Percentiles rank a stretch among this genome's conserved stretches.
phyloP scores from a whole-genome alignment of 2,329 filamentous ascomycete genomes.

The Coleophoma crateriformis region DNA sequence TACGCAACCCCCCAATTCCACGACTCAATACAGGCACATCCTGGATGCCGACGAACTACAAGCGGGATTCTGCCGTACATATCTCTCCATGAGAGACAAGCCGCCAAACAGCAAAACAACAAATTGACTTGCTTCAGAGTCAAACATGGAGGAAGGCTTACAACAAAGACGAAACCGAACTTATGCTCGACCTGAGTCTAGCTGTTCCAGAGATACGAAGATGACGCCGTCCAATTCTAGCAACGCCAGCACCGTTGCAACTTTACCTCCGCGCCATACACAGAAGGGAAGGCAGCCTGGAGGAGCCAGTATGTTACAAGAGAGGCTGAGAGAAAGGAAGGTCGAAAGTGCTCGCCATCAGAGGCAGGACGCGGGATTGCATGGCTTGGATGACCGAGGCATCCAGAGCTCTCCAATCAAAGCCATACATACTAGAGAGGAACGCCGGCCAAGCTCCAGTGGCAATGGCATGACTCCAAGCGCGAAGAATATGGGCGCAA shows the following conservation, averaged over 20 bases:
- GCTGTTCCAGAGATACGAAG: conserved; percentile 16
- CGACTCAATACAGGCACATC: neutral
- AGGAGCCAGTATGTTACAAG: conserved; percentile 24
- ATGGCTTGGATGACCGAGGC: conserved; percentile 8
- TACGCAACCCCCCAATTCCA: neutral
- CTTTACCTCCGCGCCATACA: conserved; percentile 6
- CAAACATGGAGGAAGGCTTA: conserved; percentile 14
- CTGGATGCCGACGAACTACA: neutral
- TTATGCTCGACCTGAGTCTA: conserved; percentile 13
- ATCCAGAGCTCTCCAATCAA: conserved; percentile 24
- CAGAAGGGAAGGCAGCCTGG: conserved; percentile 3
- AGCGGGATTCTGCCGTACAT: neutral
- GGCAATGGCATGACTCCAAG: conserved; percentile 9
- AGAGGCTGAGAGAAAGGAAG: conserved; percentile 27
- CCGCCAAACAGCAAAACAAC: neutral
- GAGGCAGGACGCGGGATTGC: conserved; percentile 17
- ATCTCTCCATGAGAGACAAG: neutral
- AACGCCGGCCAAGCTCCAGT: conserved; percentile 23
- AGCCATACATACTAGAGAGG: conserved; percentile 12
- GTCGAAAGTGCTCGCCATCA: conserved; percentile 19
- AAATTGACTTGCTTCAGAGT: neutral
- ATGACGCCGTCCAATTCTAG: conserved; percentile 15
- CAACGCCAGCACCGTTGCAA: conserved; percentile 11
- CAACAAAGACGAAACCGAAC: conserved; percentile 6
- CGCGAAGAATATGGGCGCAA: conserved; percentile 53